These are phyloP conservation scores for Murraya paniculata DNA, from an alignment of 345 rosid genomes.

Conservation along the genomic window DNA sequence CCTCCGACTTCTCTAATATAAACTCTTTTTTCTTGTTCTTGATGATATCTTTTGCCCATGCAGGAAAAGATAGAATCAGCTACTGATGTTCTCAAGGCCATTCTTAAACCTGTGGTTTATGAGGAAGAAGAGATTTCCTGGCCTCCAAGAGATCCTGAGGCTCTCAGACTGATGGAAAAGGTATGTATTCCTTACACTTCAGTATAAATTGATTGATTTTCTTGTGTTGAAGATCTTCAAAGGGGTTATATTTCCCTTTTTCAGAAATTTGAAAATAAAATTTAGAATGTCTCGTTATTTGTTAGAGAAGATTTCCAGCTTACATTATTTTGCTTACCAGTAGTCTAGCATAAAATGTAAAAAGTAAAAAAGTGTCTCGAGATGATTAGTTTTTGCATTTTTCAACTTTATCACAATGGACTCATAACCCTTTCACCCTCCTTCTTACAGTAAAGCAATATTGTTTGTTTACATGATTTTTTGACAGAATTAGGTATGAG, in stretches of 20 bases:
- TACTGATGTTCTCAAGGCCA: slow-evolving; percentile 77
- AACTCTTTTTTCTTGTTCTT: background rate
- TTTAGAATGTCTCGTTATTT: background rate
- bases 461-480: background rate
- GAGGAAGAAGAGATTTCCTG: slow-evolving; percentile 68
- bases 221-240: background rate
- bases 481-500: background rate
- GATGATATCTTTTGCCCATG: background rate
- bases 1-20: background rate
- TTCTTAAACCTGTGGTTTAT: slow-evolving; percentile 64
- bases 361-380: background rate
- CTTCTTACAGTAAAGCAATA: background rate
- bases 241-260: background rate
- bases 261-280: background rate
- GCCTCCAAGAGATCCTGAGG: slow-evolving; percentile 80
- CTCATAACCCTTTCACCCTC: background rate
- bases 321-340: background rate
- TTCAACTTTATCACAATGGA: background rate
- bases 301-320: background rate
- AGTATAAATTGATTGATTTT: background rate
- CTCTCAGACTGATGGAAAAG: slow-evolving; percentile 69
- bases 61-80: slow-evolving; percentile 88
- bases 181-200: slow-evolving; percentile 30
- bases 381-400: background rate
- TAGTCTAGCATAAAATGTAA: background rate